Base-by-base conservation (phyloP, 805 yeast species). In the Saturnispora serradocipensis region DNA sequence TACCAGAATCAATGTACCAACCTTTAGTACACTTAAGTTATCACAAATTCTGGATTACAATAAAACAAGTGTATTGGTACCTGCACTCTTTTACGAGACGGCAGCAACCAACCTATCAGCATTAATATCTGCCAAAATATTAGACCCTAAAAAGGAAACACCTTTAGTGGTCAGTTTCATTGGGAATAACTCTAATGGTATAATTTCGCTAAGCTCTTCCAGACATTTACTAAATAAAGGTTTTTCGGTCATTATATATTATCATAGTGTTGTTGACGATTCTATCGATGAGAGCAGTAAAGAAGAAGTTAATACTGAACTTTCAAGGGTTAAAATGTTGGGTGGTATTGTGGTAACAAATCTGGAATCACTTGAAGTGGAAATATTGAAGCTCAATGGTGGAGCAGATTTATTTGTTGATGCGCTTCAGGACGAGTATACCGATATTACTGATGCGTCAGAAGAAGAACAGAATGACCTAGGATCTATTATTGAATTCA, bases 351-450 rank as follows among this genome's bases (percentile, higher is more conserved):
- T 77, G n/a, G 78, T 67, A 40, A 63, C 58, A 55, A 71, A 58
- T 18, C 60, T 67, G 56, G 61, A 54, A 45, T 75, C 62, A 43
- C 68, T 72, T 61, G 71, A 62, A 51, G 65, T 46, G 24, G 65
- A 67, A 36, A 64, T 72, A 57, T 70, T 63, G 11, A 75, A 76
- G 52, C 67, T 81, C 39, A 43, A 32, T 18, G 86, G 83, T 44
- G 76, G 95, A 0, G 80, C 86, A 15, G 96, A 88, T 62, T 71
- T 89, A 54, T 76, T 88, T 9, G 61, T 89, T 18, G 97, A 89
- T 65, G 93, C 89, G 1, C 71, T 89, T 58, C 96, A 86, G 62
- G 97, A 96, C 0, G 84, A 79, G 57, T 93, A 87, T 58, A 77
- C 80, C 24, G 84, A 78, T 50, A 66, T 86, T 48, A 75, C 75